Evolutionary conservation across 208 protist genomes (phyloP), one percentile per base, ranked within the genome.

Genomic region (Leishmania arabica): DNA sequence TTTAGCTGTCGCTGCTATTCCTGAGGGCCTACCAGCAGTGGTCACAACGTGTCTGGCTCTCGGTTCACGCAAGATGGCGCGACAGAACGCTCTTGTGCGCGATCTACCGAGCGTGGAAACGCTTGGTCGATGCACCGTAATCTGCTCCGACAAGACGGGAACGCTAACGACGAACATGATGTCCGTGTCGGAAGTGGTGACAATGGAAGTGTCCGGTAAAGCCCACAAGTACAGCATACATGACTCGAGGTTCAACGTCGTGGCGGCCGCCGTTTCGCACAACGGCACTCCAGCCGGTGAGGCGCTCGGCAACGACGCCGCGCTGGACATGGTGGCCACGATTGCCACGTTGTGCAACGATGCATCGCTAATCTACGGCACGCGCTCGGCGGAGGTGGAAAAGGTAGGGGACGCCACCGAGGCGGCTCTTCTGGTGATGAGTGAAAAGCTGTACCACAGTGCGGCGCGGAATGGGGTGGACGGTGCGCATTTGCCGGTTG

Each of bases 81-180:
- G 94, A n/a, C 90, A 97, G 64, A 99, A 99, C 65, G 98, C 98
- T 0, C 88, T 99, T 27, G 97, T 99, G 2, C 93, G 97, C 34
- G 94, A 97, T 56, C 91, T 99, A 0, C 97, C 97, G 27, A 98
- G 98, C 40, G 99, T 99, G 19, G 98, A 99, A 86, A 99, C 99
- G 17, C 92, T 99, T 19, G 99, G 99, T 37, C 96, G 97, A 70
- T 99, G 96, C 79, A 99, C 97, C 34, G 96, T 99, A 17, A 99
- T 99, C 83, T 99, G 99, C 90, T 99, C 95, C 11, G 99, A 99
- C 89, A 99, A 99, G 88, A 99, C 99, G 7, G 99, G 99, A 19
- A 99, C 99, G 0, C 91, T 99, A 51, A 99, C 99, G 17, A 99
- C 96, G 21, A 99, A 99, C 86, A 95, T 98, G 86, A 99, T 99